Evolutionary conservation across 1,139 yeast species (phyloP).

Genomic region (Blastobotrys buckinghamii): DNA sequence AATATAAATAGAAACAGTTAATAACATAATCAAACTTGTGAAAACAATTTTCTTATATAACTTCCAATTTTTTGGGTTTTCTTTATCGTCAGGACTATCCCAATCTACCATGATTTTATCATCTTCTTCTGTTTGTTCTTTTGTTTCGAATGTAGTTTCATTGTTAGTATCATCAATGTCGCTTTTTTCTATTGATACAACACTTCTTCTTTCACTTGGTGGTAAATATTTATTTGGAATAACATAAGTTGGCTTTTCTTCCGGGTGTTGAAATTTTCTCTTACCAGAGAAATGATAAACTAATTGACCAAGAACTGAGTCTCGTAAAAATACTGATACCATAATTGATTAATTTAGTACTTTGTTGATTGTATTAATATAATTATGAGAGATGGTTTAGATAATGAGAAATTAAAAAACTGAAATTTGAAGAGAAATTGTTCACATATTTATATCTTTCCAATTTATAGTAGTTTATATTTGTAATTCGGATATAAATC

Average conservation of each 20-base stretch:
- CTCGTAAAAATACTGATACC: slow-evolving; percentile 9
- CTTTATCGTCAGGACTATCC: slow-evolving; percentile 48
- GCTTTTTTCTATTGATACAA: neutral
- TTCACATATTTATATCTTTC: too few species aligned
- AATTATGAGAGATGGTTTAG: too few species aligned
- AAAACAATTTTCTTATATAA: slow-evolving; percentile 36
- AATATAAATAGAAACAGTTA: slow-evolving; percentile 52
- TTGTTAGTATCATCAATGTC: neutral
- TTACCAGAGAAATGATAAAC: slow-evolving; percentile 16
- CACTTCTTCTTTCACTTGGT: neutral
- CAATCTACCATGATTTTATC: slow-evolving; percentile 27
- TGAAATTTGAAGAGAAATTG: too few species aligned
- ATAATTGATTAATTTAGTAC: neutral
- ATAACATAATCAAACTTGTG: slow-evolving; percentile 38
- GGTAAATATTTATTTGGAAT: slow-evolving; percentile 14
- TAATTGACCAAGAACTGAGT: slow-evolving; percentile 15
- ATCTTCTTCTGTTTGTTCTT: neutral
- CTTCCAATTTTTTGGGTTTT: slow-evolving; percentile 53
- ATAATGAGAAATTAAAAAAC: too few species aligned
- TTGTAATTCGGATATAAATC: too few species aligned
- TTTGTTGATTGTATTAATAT: too few species aligned
- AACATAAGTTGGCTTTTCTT: slow-evolving; percentile 17
- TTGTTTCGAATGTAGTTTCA: neutral
- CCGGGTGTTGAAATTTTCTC: slow-evolving; percentile 13
- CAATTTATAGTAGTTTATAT: too few species aligned